Base-by-base conservation (phyloP, 2,329 filamentous ascomycete genomes). In the Claviceps sp. region DNA sequence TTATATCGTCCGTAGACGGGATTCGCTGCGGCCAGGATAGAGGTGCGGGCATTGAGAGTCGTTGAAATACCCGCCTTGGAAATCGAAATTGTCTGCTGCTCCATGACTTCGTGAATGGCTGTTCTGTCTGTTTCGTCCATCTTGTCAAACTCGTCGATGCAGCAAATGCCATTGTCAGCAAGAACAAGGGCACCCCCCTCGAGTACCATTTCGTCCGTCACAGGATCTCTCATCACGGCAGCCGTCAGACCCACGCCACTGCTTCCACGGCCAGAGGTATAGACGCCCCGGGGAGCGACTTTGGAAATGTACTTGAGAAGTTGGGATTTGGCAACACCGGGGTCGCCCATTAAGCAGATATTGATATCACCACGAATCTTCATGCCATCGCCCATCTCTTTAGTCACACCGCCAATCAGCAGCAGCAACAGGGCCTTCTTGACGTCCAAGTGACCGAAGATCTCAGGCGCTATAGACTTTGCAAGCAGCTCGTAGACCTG, bases 351-450 rank as follows among this genome's bases (percentile, higher is more conserved):
- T 63, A 98, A 73, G 67, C 93, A 97, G 56, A 98, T 85, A 71
- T 98, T 98, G 74, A 98, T 95, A 64, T 98, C 93, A 62, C 93
- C 93, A 77, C 93, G 89, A 65, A 98, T 98, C 62, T 89, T 86
- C 93, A 98, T 97, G 55, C 93, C 93, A 63, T 98, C 93, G 50
- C 89, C 89, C 79, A 97, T 94, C 63, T 93, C 85, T 70, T 98
- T 98, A 4, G 84, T 93, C 1, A 96, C 91, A 72, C 93, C 93
- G 55, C 93, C 93, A 58, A 98, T 95, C 37, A 98, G 80, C 34
- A 97, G 82, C 5, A 98, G 76, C n/a, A 98, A 78, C 13, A 98
- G 79, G 1, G 93, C 93, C 69, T 98, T 98, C 75, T 98, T 98
- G 49, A 98, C 93, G 66, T 98, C 93, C 22, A 94, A 74, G 65